These are phyloP conservation scores for Epicoccum sorghinum DNA, from an alignment of 2,329 filamentous ascomycete species.

Conservation along the genomic window DNA sequence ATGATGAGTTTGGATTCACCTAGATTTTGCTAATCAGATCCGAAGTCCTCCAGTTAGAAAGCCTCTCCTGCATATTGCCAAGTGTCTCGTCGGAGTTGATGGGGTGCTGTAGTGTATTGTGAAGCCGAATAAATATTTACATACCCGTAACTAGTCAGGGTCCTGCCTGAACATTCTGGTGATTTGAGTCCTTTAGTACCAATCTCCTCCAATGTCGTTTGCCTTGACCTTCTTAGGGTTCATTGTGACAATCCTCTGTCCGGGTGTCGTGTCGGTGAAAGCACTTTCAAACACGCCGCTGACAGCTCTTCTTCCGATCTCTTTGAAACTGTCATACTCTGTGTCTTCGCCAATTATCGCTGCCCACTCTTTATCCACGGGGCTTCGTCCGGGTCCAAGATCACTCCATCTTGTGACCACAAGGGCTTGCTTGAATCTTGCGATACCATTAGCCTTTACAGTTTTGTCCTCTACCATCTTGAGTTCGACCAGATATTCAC, in stretches of 20 bases:
- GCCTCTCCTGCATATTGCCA: too few relatives aligned
- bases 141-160: too few relatives aligned
- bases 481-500: conserved; percentile 67
- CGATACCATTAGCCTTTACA: conserved; percentile 44
- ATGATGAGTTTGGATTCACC: too few relatives aligned
- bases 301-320: conserved; percentile 61
- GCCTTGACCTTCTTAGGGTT: conserved; percentile 62
- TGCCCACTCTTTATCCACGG: conserved; percentile 60
- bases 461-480: conserved; percentile 63
- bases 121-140: too few relatives aligned
- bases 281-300: conserved; percentile 65
- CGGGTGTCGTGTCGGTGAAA: conserved; percentile 61
- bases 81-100: too few relatives aligned
- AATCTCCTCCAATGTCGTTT: conserved; percentile 62
- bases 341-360: conserved; percentile 52
- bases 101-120: too few relatives aligned
- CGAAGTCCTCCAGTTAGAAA: too few relatives aligned
- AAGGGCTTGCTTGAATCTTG: conserved; percentile 64
- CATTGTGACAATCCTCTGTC: conserved; percentile 63
- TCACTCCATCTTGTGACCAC: conserved; percentile 68
- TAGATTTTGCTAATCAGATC: too few relatives aligned
- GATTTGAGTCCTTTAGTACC: conserved; percentile 57
- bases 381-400: conserved; percentile 58
- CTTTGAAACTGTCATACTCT: conserved; percentile 60
- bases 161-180: background rate